Evolutionary conservation across 2,329 filamentous ascomycete species (phyloP).

Genomic region (Botrytis cinerea): DNA sequence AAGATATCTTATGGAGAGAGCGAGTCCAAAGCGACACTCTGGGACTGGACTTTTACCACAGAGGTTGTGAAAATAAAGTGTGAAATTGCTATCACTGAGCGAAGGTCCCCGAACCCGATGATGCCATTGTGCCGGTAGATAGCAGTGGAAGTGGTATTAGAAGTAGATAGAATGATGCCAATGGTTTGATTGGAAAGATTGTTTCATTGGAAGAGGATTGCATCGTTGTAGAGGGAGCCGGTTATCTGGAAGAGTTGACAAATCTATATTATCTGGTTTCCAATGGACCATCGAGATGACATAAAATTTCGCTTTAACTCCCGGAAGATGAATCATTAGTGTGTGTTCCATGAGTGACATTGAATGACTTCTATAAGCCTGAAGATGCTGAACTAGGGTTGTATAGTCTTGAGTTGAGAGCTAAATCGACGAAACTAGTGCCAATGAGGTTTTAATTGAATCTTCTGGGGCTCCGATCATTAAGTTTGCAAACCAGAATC

Average conservation of each 20-base stretch:
- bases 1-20: conserved; percentile 2
- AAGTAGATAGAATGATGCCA: neutral
- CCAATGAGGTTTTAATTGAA: conserved; percentile 27
- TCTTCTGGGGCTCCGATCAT: conserved; percentile 18
- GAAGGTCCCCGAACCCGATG: conserved; percentile 11
- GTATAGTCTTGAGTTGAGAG: conserved; percentile 28
- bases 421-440: conserved; percentile 27
- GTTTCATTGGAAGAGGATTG: neutral
- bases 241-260: conserved; percentile 5
- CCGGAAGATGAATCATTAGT: conserved; percentile 18
- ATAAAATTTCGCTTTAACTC: conserved; percentile 18
- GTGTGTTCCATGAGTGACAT: conserved; percentile 18
- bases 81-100: conserved; percentile 14
- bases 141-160: neutral
- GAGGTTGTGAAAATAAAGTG: conserved; percentile 23
- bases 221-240: conserved; percentile 23
- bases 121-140: conserved; percentile 18
- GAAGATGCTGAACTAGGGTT: neutral
- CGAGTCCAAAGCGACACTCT: conserved; percentile 24
- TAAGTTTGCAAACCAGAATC: conserved; percentile 29
- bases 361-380: conserved; percentile 7
- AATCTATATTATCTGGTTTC: neutral
- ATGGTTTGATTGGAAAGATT: neutral
- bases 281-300: neutral
- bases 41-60: conserved; percentile 3